Conservation (phyloP, 2,329 filamentous ascomycete genomes). For the Hypoxylon sp. region DNA sequence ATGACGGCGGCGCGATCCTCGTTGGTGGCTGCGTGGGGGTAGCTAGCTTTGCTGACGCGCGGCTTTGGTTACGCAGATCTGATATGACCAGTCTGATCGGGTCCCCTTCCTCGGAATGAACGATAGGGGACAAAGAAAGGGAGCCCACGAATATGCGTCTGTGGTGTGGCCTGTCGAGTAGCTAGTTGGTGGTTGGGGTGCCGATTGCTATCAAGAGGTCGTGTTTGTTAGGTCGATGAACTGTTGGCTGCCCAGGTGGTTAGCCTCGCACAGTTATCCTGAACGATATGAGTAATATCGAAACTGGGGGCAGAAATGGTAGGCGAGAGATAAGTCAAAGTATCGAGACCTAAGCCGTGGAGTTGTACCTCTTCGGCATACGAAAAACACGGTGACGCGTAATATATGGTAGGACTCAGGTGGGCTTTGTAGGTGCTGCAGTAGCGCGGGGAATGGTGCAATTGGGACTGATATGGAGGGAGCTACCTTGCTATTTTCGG, state of each 20-base stretch:
- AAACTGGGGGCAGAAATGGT: background rate
- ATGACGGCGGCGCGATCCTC: constrained; percentile 39
- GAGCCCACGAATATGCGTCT: background rate
- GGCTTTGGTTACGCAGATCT: background rate
- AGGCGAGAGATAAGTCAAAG: background rate
- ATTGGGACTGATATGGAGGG: no score
- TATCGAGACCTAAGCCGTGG: no score
- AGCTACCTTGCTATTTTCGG: background rate
- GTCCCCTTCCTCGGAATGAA: background rate
- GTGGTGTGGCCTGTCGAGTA: background rate
- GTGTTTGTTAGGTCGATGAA: background rate
- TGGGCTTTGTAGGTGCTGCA: background rate
- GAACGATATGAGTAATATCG: background rate
- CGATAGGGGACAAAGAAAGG: background rate
- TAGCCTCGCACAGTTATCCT: background rate
- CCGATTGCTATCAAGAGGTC: background rate
- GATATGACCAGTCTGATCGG: background rate
- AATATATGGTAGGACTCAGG: constrained; percentile 7
- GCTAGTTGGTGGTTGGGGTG: background rate
- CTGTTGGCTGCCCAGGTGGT: background rate
- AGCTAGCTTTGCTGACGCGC: background rate
- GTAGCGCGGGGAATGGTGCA: constrained; percentile 8
- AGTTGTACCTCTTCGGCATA: background rate
- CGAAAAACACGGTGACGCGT: constrained; percentile 18
- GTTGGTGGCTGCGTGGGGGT: constrained; percentile 27